These are phyloP conservation scores for Auricularia cornea DNA, from an alignment of 768 basidiomycete genomes.

Conservation along the genomic window DNA sequence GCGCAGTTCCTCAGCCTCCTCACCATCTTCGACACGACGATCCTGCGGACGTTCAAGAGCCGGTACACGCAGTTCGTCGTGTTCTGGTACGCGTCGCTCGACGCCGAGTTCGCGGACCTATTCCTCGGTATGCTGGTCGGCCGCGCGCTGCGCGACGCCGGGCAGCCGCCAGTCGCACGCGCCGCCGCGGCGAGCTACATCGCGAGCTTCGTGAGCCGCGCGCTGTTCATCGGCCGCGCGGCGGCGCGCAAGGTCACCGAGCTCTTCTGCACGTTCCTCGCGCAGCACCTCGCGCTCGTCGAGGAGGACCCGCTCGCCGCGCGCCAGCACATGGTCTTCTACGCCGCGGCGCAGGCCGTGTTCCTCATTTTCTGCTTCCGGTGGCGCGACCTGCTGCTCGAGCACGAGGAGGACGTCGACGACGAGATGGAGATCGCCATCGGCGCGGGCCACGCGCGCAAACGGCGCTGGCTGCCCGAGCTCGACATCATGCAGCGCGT, in stretches of 20 bases:
- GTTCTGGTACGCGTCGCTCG: slow-evolving; percentile 91
- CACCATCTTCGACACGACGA: slow-evolving; percentile 86
- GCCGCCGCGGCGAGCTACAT: slow-evolving; percentile 93
- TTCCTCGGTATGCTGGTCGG: slow-evolving; percentile 94
- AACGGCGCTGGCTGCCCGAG: slow-evolving; percentile 77
- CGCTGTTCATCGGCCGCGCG: slow-evolving; percentile 71
- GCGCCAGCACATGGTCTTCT: slow-evolving; percentile 64
- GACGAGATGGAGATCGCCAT: slow-evolving; percentile 30
- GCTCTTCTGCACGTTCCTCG: slow-evolving; percentile 82
- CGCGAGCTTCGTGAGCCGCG: slow-evolving; percentile 84
- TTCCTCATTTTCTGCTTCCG: slow-evolving; percentile 98
- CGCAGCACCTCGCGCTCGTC: slow-evolving; percentile 65
- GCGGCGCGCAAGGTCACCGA: slow-evolving; percentile 64
- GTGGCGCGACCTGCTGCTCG: slow-evolving; percentile 73
- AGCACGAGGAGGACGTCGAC: slow-evolving; percentile 49
- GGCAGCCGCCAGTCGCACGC: slow-evolving; percentile 65
- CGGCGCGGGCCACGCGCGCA: neutral
- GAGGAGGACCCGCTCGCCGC: slow-evolving; percentile 35
- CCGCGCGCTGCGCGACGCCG: slow-evolving; percentile 61
- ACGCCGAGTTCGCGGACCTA: slow-evolving; percentile 80
- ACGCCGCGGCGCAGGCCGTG: slow-evolving; percentile 84
- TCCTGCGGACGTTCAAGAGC: slow-evolving; percentile 93
- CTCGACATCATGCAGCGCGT: slow-evolving; percentile 71
- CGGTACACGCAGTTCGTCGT: slow-evolving; percentile 95
- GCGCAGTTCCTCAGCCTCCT: slow-evolving; percentile 81